Evolutionary conservation across 2,329 filamentous ascomycete genomes (phyloP).

Genomic region (Aureobasidium leucospermi): DNA sequence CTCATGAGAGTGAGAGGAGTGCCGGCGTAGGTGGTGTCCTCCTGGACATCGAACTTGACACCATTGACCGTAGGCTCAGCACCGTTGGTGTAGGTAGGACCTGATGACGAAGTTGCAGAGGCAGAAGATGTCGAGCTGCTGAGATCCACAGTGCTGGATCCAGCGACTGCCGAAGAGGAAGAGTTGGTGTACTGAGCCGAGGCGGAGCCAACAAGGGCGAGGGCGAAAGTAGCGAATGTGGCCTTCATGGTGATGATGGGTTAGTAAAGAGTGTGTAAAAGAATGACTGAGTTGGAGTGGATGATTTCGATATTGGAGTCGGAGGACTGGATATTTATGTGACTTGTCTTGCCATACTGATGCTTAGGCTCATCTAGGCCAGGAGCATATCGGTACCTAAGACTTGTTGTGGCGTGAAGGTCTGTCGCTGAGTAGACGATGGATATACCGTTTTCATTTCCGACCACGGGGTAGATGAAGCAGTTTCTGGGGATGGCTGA

Average conservation of each 20-base stretch:
- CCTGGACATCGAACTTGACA: neutral
- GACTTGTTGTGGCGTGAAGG: neutral
- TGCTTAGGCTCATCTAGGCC: neutral
- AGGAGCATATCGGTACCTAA: neutral
- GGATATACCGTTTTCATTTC: conserved; percentile 9
- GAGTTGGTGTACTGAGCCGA: neutral
- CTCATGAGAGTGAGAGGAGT: neutral
- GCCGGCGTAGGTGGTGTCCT: neutral
- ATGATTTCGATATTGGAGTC: neutral
- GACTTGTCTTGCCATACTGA: neutral
- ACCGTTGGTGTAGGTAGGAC: neutral
- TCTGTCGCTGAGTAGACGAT: neutral
- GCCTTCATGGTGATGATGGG: neutral
- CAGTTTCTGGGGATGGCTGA: neutral
- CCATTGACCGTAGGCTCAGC: neutral
- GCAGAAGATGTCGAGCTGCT: no score
- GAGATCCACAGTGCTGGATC: no score
- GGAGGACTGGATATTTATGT: neutral
- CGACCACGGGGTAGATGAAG: neutral
- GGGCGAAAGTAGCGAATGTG: neutral
- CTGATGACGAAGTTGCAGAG: neutral
- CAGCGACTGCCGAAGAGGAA: neutral
- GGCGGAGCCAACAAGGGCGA: neutral
- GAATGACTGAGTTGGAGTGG: conserved; percentile 9
- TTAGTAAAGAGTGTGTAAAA: conserved; percentile 1